Evolutionary conservation across 768 basidiomycete genomes (phyloP).

Genomic region (Rhodotorula babjevae): DNA sequence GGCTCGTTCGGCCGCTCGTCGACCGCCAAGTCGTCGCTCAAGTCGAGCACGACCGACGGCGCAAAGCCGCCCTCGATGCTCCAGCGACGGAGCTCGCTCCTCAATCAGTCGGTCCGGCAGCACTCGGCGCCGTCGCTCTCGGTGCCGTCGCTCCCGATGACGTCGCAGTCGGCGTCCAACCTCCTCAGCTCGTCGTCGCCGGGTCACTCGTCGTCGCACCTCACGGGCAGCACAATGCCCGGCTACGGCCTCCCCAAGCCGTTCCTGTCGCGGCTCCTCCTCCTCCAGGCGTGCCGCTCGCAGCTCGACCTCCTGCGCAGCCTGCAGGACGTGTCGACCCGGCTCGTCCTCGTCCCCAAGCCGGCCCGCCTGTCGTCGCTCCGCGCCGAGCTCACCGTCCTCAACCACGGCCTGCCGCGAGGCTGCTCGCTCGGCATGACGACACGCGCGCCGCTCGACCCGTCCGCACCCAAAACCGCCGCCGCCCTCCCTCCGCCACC

Average conservation of each 20-base stretch:
- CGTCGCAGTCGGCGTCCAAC: slow-evolving; percentile 29
- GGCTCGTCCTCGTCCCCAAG: slow-evolving; percentile 82
- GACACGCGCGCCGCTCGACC: slow-evolving; percentile 18
- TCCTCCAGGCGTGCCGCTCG: slow-evolving; percentile 41
- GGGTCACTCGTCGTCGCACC: background rate
- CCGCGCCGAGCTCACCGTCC: slow-evolving; percentile 84
- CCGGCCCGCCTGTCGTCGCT: slow-evolving; percentile 94
- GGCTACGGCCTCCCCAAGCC: slow-evolving; percentile 46
- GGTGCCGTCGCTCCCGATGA: slow-evolving; percentile 16
- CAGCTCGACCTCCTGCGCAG: slow-evolving; percentile 48
- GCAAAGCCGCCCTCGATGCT: background rate
- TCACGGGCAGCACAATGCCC: slow-evolving; percentile 23
- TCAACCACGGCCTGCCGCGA: slow-evolving; percentile 93
- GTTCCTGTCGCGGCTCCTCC: slow-evolving; percentile 39
- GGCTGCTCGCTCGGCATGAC: slow-evolving; percentile 59
- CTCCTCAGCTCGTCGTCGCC: slow-evolving; percentile 17
- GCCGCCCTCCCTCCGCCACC: background rate
- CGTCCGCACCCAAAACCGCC: slow-evolving; percentile 2
- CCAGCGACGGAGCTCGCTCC: slow-evolving; percentile 14
- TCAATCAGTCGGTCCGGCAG: background rate
- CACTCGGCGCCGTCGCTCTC: slow-evolving; percentile 17
- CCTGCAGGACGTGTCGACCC: slow-evolving; percentile 88
- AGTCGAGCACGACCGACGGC: background rate
- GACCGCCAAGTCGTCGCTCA: background rate
- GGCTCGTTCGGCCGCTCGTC: background rate